These are phyloP conservation scores for Pichia membranifaciens DNA, from an alignment of 805 yeast species.

Conservation along the genomic window DNA sequence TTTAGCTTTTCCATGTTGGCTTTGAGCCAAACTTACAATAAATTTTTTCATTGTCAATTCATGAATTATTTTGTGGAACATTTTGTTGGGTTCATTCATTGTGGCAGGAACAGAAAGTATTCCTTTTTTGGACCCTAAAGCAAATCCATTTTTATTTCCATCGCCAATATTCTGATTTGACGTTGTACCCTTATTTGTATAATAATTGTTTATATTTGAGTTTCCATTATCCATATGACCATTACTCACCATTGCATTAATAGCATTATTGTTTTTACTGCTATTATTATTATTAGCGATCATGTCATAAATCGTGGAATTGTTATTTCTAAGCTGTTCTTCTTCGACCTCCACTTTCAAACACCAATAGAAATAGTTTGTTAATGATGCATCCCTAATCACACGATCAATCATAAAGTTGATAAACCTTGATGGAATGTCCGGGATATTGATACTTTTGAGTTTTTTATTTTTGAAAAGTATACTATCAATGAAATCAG, in stretches of 20 bases:
- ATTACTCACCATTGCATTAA: too few relatives aligned
- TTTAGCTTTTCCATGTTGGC: slow-evolving; percentile 25
- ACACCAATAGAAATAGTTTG: slow-evolving; percentile 88
- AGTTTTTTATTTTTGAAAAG: slow-evolving; percentile 15
- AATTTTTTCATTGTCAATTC: slow-evolving; percentile 28
- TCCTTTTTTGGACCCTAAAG: neutral
- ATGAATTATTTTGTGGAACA: slow-evolving; percentile 15
- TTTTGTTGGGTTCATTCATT: neutral
- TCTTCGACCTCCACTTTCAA: slow-evolving; percentile 84
- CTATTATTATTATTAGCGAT: neutral
- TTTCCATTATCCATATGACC: neutral
- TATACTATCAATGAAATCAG: slow-evolving; percentile 21
- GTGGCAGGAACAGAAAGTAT: too few relatives aligned
- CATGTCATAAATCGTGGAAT: neutral
- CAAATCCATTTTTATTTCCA: neutral
- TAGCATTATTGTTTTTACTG: neutral
- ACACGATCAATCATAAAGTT: slow-evolving; percentile 73
- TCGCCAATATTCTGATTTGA: neutral
- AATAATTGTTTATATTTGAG: neutral
- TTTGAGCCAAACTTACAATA: slow-evolving; percentile 20
- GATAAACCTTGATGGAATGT: slow-evolving; percentile 53
- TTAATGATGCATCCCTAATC: slow-evolving; percentile 55
- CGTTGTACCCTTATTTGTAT: neutral
- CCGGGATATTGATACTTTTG: slow-evolving; percentile 16
- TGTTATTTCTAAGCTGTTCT: slow-evolving; percentile 28